Evolutionary conservation across 2,329 filamentous ascomycete species (phyloP), one percentile per base, ranked within the genome.

Genomic region (Colletotrichum nymphaeae): DNA sequence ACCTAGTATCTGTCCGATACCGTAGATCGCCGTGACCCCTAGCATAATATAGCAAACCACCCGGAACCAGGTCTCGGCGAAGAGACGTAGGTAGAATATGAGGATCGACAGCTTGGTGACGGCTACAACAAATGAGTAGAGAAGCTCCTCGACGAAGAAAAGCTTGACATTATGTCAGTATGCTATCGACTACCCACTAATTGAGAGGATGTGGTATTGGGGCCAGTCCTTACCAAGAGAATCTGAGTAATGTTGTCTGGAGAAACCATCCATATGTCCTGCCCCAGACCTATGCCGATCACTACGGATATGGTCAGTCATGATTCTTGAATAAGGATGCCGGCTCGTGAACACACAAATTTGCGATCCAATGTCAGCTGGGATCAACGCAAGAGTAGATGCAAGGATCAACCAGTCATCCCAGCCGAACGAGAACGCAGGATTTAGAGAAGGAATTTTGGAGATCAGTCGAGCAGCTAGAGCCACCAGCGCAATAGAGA

Each of bases 211-310:
- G 19, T 11, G 14, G 8, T 6, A 14, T 9, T 7, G n/a, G 24
- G 11, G 22, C 30, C 22, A 7, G 9, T 24, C 53, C 65, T 63
- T 19, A 72, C 69, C 7, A 72, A 22, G 4, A 72, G 49, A 1
- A 72, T 72, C n/a, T 69, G 4, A 12, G 65, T 72, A 3, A 72
- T 72, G 5, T 72, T 42, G 16, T 72, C 69, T 8, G 69, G 52
- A 37, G 64, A n/a, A 1, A 69, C 22, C 14, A 32, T 63, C 58
- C 65, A 69, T 6, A 72, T 58, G 12, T 72, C 65, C 26, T 53
- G 52, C 4, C 65, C 69, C 1, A 72, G 22, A 14, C 69, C 69
- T 6, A 63, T 7, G 5, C 52, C 28, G 5, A 72, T 30, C 42
- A 72, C 64, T 72, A 14, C 6, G 1, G 19, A 49, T 49, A 49